Evolutionary conservation across 2,329 filamentous ascomycete species (phyloP).

Genomic region (Lasiodiplodia hormozganensis): DNA sequence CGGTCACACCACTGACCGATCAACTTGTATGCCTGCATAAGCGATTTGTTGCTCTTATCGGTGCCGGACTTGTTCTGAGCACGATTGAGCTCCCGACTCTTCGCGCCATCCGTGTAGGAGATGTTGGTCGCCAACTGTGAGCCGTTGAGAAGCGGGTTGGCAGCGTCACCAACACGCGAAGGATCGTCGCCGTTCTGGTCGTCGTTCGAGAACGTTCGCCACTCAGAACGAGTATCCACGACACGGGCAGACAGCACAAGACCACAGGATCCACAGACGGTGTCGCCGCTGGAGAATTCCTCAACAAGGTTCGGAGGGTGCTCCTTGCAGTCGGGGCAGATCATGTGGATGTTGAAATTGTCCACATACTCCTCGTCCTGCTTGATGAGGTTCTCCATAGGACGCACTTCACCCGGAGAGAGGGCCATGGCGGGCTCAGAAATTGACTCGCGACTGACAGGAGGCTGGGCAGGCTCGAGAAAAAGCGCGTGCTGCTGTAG

Average conservation of each 20-base stretch:
- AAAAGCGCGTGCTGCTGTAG: background rate
- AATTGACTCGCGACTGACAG: background rate
- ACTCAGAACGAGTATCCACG: constrained; percentile 95
- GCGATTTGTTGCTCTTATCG: constrained; percentile 82
- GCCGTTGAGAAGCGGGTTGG: constrained; percentile 87
- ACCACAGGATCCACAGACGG: constrained; percentile 91
- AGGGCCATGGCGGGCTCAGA: constrained; percentile 34
- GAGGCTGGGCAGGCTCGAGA: background rate
- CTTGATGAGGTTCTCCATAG: constrained; percentile 42
- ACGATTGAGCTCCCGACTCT: constrained; percentile 76
- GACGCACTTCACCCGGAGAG: constrained; percentile 54
- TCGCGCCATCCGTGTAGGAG: constrained; percentile 71
- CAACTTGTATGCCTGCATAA: constrained; percentile 84
- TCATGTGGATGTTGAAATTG: constrained; percentile 84
- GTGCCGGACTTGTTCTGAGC: constrained; percentile 81
- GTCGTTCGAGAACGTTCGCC: constrained; percentile 98
- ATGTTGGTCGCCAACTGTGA: constrained; percentile 89
- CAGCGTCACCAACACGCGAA: constrained; percentile 94
- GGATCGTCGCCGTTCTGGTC: constrained; percentile 96
- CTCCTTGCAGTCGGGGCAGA: constrained; percentile 91
- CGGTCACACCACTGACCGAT: constrained; percentile 88
- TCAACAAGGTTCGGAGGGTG: constrained; percentile 91
- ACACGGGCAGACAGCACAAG: constrained; percentile 89
- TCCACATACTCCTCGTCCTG: constrained; percentile 68
- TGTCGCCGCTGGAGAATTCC: constrained; percentile 90